Percentiles rank a stretch among this genome's conserved stretches.
phyloP scores from a whole-genome alignment of 345 rosid genomes.

The Melaleuca quinquenervia region DNA sequence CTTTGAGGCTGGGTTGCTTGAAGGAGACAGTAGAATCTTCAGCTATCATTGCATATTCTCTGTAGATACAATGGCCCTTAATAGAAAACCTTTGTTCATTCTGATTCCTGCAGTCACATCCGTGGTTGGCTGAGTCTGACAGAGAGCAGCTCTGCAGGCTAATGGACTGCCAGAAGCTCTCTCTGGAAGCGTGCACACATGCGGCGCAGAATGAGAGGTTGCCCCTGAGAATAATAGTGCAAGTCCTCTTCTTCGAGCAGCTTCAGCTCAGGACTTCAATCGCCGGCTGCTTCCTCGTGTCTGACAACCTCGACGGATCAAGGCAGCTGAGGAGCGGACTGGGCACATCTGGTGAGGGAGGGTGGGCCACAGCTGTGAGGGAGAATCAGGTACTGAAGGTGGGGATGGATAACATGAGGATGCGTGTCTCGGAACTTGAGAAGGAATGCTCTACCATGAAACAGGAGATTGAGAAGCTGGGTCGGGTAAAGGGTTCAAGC shows the following conservation, averaged over 20 bases:
- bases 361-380: constrained; percentile 85
- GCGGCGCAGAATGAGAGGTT: constrained; percentile 96
- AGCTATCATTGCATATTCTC: neutral
- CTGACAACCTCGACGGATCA: constrained; percentile 90
- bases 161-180: constrained; percentile 95
- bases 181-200: constrained; percentile 95
- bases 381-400: constrained; percentile 96
- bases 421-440: constrained; percentile 87
- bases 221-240: constrained; percentile 79
- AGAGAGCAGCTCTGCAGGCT: constrained; percentile 89
- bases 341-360: constrained; percentile 71
- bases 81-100: neutral
- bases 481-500: constrained; percentile 23
- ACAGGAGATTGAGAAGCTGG: constrained; percentile 86
- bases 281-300: constrained; percentile 89
- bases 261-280: constrained; percentile 96
- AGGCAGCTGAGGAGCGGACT: constrained; percentile 76
- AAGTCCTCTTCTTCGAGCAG: constrained; percentile 98
- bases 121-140: constrained; percentile 83
- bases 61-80: neutral
- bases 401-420: constrained; percentile 95
- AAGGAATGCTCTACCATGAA: constrained; percentile 71
- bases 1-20: neutral
- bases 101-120: constrained; percentile 65
- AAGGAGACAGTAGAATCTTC: neutral